A percentile compares a stretch with the other conserved stretches of the same genome.
These are phyloP conservation scores for Pinus albicaulis DNA, from an alignment of 75 land plant species.

Conservation along the genomic window DNA sequence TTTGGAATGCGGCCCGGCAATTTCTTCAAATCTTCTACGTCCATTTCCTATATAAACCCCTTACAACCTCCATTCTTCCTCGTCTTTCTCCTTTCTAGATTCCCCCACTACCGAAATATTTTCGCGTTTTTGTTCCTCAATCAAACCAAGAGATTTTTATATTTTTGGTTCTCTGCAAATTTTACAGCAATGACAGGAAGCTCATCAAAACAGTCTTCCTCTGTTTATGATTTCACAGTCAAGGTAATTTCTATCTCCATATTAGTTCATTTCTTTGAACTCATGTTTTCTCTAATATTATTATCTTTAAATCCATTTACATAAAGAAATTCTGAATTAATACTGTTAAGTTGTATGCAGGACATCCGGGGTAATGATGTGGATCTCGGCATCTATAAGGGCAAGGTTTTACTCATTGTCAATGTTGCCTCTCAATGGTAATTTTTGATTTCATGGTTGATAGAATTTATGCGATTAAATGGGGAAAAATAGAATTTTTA, in stretches of 20 bases:
- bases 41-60: no score
- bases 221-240: slow-evolving; percentile 1
- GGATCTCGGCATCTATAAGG: slow-evolving; percentile 72
- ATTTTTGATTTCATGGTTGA: background rate
- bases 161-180: background rate
- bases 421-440: slow-evolving; percentile 93
- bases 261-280: background rate
- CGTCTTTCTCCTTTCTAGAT: no score
- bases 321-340: background rate
- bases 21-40: no score
- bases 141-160: no score
- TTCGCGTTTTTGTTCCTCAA: no score
- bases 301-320: background rate
- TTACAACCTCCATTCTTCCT: no score
- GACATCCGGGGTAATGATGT: slow-evolving; percentile 73
- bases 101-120: no score
- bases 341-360: slow-evolving; percentile 20
- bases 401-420: slow-evolving; percentile 80
- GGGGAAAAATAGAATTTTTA: no score
- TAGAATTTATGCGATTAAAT: background rate
- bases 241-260: background rate
- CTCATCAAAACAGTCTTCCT: background rate
- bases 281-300: background rate
- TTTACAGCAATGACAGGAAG: background rate
- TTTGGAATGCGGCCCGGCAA: no score